These are phyloP conservation scores for Vitis hybrid DNA, from an alignment of 177 flowering plant genomes.

Conservation along the genomic window DNA sequence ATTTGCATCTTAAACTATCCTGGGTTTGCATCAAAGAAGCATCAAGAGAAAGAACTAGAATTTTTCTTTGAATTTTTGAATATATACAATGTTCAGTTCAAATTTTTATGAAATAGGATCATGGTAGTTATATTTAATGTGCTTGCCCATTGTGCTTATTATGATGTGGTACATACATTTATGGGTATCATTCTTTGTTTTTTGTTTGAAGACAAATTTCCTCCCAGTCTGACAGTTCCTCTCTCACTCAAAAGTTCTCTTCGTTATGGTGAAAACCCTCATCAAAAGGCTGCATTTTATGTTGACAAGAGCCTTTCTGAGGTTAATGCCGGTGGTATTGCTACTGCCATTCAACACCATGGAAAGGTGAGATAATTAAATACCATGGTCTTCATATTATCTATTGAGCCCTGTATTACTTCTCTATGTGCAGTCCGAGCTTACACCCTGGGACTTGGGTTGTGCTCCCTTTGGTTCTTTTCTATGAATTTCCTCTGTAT, in stretches of 20 bases:
- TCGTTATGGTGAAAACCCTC: slow-evolving; percentile 99
- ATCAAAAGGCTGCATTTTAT: slow-evolving; percentile 94
- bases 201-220: slow-evolving; percentile 62
- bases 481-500: no score
- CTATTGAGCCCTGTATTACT: background rate
- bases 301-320: slow-evolving; percentile 87
- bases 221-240: slow-evolving; percentile 77
- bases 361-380: slow-evolving; percentile 65
- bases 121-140: background rate
- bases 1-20: no score
- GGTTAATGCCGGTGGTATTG: slow-evolving; percentile 92
- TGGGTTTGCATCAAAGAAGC: no score
- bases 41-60: no score
- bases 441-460: no score
- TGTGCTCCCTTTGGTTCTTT: no score
- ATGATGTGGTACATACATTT: background rate
- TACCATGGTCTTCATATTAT: background rate
- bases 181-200: slow-evolving; percentile 2
- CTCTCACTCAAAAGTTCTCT: slow-evolving; percentile 68
- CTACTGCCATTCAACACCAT: slow-evolving; percentile 91
- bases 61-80: background rate
- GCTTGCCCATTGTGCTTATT: background rate
- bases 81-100: background rate
- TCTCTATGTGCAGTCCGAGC: no score
- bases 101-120: background rate